A percentile compares a stretch with the other conserved stretches of the same genome.
Conservation (phyloP, 1,284 basidiomycete species). For the Amylostereum areolatum region DNA sequence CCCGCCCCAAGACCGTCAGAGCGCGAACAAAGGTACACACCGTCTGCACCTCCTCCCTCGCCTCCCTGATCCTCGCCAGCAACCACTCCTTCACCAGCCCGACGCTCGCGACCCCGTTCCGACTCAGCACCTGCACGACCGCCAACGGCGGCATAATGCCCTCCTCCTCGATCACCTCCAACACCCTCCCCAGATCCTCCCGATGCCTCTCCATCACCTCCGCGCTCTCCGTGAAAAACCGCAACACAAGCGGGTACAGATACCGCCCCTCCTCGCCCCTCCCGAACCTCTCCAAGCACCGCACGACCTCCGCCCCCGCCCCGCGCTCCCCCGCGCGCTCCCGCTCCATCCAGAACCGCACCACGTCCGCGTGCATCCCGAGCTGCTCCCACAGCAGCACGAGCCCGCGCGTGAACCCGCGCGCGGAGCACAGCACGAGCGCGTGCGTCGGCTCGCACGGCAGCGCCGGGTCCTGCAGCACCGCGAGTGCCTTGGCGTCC, state of each 20-base stretch:
- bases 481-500: constrained; percentile 57
- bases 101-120: constrained; percentile 84
- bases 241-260: constrained; percentile 85
- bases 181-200: constrained; percentile 61
- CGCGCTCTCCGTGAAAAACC: constrained; percentile 81
- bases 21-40: constrained; percentile 39
- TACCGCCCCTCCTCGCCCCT: constrained; percentile 52
- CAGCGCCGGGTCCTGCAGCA: constrained; percentile 58
- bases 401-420: constrained; percentile 77
- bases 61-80: constrained; percentile 67
- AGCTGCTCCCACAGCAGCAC: constrained; percentile 89
- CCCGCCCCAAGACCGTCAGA: background rate
- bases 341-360: constrained; percentile 87
- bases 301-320: constrained; percentile 66
- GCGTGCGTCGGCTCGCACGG: constrained; percentile 92
- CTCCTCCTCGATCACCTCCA: constrained; percentile 75
- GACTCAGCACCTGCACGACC: constrained; percentile 83
- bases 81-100: constrained; percentile 91
- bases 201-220: constrained; percentile 66
- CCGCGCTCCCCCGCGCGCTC: constrained; percentile 37
- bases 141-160: constrained; percentile 83
- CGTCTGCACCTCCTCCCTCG: constrained; percentile 72
- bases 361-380: constrained; percentile 94
- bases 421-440: constrained; percentile 86
- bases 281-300: constrained; percentile 67